These are phyloP conservation scores for Eucalyptus sp. DNA, from an alignment of 345 rosid species.

Conservation along the genomic window DNA sequence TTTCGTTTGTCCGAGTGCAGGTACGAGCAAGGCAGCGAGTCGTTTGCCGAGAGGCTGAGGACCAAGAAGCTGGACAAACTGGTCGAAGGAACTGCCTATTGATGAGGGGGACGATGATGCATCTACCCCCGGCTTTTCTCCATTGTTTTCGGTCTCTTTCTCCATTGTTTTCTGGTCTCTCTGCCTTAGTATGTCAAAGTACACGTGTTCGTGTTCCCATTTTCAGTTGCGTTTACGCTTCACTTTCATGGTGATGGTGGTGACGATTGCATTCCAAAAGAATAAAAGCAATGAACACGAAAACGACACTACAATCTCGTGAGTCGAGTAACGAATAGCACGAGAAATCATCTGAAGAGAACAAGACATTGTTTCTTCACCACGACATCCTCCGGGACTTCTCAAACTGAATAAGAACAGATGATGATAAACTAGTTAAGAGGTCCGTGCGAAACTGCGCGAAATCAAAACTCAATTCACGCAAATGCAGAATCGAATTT, in stretches of 20 bases:
- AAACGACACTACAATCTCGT: background rate
- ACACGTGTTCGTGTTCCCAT: background rate
- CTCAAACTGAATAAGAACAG: background rate
- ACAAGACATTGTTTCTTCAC: background rate
- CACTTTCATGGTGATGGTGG: background rate
- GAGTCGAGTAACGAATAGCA: background rate
- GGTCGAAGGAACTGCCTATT: conserved; percentile 47
- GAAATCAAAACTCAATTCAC: background rate
- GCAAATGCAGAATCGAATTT: background rate
- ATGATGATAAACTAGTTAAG: background rate
- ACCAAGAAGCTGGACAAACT: conserved; percentile 55
- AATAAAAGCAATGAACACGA: background rate
- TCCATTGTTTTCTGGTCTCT: background rate
- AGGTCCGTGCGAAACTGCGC: background rate
- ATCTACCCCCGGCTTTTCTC: background rate
- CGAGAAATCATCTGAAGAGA: background rate
- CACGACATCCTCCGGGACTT: background rate
- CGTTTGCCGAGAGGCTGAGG: conserved; percentile 50
- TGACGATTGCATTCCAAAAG: background rate
- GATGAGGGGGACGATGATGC: background rate
- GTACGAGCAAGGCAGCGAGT: conserved; percentile 43
- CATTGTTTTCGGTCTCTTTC: background rate
- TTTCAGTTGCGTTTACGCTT: background rate
- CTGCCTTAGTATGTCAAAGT: background rate
- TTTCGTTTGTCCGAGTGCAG: conserved; percentile 7